Conservation (phyloP, 139 green algal genomes). For the Microglena sp. region DNA sequence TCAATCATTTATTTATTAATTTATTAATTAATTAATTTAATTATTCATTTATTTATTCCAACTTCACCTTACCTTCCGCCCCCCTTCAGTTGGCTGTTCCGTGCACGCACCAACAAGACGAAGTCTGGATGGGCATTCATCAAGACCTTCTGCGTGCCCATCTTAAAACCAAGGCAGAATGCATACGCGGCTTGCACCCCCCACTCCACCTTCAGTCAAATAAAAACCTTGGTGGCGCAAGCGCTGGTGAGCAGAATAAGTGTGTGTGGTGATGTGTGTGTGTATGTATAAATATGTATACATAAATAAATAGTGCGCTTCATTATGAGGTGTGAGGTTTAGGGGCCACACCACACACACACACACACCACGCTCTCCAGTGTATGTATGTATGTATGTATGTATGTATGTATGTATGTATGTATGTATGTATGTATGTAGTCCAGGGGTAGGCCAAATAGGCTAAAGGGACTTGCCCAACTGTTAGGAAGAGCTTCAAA, state of each 20-base stretch:
- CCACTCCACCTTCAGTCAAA: no score
- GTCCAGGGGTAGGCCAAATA: not conserved
- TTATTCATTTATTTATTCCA: no score
- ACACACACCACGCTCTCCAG: no score
- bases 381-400: not conserved
- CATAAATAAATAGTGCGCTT: no score
- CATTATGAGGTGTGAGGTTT: no score
- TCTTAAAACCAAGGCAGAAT: no score
- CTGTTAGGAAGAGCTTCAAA: not conserved
- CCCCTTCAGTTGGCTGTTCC: conserved; percentile 20
- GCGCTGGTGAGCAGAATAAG: not conserved
- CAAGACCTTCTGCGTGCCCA: conserved; percentile 32
- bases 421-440: not conserved
- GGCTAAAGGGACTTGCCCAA: not conserved
- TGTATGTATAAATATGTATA: not conserved
- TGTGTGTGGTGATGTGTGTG: not conserved
- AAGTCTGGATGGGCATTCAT: conserved; percentile 12
- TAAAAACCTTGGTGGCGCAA: no score
- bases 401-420: not conserved
- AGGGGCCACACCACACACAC: not conserved
- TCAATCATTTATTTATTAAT: no score
- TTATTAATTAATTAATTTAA: no score
- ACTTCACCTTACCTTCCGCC: no score
- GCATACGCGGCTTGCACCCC: no score
- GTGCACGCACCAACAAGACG: conserved; percentile 9